Evolutionary conservation across 371 early-diverging fungal genomes (phyloP), one percentile per base, ranked within the genome.

Genomic region (Lichtheimia corymbifera): DNA sequence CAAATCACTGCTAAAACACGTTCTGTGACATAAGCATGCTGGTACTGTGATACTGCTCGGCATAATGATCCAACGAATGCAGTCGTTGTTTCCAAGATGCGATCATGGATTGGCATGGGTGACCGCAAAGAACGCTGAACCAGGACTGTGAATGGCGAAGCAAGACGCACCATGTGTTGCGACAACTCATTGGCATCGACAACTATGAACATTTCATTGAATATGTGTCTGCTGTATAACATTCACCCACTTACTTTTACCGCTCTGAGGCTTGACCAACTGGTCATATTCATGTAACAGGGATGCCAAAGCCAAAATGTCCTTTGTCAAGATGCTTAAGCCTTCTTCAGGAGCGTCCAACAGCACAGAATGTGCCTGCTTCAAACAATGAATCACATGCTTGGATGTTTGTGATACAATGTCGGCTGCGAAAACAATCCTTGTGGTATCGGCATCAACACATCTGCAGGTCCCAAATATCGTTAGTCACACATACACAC

Each of bases 1-100:
- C 76, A 79, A 20, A 76, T 59, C 12, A 72, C 59, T 35, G 72
- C 72, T 1, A 65, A 58, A 57, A 57, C 55, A 9, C 55, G 72
- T 40, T 71, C 69, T 4, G 72, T 65, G 1, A 55, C 62, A 45
- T 75, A 62, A 1, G 60, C 51, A 51, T 66, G 56, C 24, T 72
- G 65, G 49, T 75, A 62, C 35, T 64, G 61, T 13, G 70, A 54
- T 25, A 73, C 35, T 7, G 68, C 62, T 14, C 62, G 70, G 57
- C 76, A 75, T 7, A 73, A 56, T 1, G 76, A 70, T 15, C 65
- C 68, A 15, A 76, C 68, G 47, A 73, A 76, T 12, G 68, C 72
- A 13, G 73, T 71, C 0, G 66, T 61, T 58, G 66, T 62, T 17
- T 68, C 50, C 55, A 68, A 49, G 12, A 55, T 41, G 0, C 15